A percentile compares a stretch with the other conserved stretches of the same genome.
phyloP scores from a whole-genome alignment of 495 filamentous ascomycete genomes.

The Cryomyces antarcticus region DNA sequence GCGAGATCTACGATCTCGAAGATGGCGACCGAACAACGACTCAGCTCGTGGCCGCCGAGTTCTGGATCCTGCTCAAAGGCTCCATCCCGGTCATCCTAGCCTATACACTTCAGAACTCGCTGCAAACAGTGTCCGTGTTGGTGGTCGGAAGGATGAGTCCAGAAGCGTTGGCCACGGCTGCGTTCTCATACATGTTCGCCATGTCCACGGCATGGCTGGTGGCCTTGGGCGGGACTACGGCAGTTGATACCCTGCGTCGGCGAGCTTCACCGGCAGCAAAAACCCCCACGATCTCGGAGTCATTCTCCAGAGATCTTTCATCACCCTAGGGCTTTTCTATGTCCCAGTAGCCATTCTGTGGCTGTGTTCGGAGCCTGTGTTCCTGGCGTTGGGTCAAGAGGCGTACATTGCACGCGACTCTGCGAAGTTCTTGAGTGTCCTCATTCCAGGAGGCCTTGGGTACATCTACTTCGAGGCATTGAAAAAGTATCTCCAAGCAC shows the following conservation, averaged over 20 bases:
- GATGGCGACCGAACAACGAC: constrained; percentile 8
- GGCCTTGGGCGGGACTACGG: constrained; percentile 78
- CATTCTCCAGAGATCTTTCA: constrained; percentile 58
- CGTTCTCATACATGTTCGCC: constrained; percentile 89
- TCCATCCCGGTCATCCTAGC: constrained; percentile 72
- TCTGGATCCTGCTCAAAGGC: constrained; percentile 43
- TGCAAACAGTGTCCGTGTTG: constrained; percentile 70
- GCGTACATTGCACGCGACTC: constrained; percentile 56
- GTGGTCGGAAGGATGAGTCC: constrained; percentile 68
- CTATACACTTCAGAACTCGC: constrained; percentile 73
- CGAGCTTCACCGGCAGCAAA: constrained; percentile 66
- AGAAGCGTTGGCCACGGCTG: constrained; percentile 61
- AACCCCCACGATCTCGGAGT: constrained; percentile 71
- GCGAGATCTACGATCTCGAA: constrained; percentile 16
- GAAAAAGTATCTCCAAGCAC: constrained; percentile 87
- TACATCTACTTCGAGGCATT: constrained; percentile 83
- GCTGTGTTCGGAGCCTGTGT: constrained; percentile 58
- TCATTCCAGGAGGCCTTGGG: constrained; percentile 72
- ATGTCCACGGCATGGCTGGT: constrained; percentile 84
- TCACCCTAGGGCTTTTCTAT: constrained; percentile 58
- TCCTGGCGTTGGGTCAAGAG: constrained; percentile 59
- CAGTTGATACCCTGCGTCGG: constrained; percentile 71
- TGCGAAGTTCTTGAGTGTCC: constrained; percentile 50
- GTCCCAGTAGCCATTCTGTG: constrained; percentile 56
- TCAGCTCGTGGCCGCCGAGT: constrained; percentile 35